Evolutionary conservation across 805 yeast species (phyloP), one percentile per base, ranked within the genome.

Genomic region (Candida tibetensis): DNA sequence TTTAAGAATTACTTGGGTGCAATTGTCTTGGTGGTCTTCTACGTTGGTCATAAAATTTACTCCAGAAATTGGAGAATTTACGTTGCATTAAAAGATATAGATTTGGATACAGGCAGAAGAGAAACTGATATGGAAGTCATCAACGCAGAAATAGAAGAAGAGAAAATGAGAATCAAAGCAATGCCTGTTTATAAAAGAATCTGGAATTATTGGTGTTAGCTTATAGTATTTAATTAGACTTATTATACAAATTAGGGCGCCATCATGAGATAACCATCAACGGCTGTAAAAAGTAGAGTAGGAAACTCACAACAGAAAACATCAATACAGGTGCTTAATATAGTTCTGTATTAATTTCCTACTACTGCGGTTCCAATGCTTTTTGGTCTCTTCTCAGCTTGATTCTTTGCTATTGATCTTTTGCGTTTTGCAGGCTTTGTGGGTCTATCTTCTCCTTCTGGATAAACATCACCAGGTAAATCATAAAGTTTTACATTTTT

Each of bases 401-500:
- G n/a, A n/a, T n/a, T n/a, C n/a, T n/a, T n/a, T n/a, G n/a, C n/a
- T n/a, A 14, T 28, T 28, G 8, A 13, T 28, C 13, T 28, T 28
- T 23, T 23, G 27, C 12, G 9, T 9, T 9, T n/a, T n/a, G n/a
- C n/a, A n/a, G n/a, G n/a, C 25, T 21, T 21, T 21, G 7, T 21
- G 10, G 97, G 96, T 41, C 95, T 74, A 17, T 45, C 52, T 52
- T 91, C 97, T n/a, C 78, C 90, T 45, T 82, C 89, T 10, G 44
- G 50, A 51, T 83, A 91, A 4, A 90, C 96, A 50, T 82, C 87
- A 51, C 79, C 77, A 4, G 97, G 97, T 23, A 93, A 67, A 49
- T 89, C 95, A 63, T 82, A 76, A 30, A 83, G 60, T 51, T 86
- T 85, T 34, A 84, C 87, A 52, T 79, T 85, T 54, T 80, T 82